Evolutionary conservation across 2,329 filamentous ascomycete genomes (phyloP), one percentile per base, ranked within the genome.

Genomic region (Aspergillaceae sp.): DNA sequence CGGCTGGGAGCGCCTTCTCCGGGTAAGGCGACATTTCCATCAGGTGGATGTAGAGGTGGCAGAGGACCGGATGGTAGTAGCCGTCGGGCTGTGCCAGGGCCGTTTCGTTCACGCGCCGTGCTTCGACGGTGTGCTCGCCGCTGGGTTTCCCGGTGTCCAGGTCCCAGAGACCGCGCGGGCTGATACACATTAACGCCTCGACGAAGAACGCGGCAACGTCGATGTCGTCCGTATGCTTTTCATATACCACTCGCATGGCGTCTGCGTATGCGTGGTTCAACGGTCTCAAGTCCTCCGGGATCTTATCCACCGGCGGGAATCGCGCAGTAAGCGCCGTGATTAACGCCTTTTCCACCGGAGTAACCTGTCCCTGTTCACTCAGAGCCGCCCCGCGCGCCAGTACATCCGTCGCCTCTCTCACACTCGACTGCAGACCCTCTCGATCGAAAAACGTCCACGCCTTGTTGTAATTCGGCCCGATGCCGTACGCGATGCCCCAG

Each of bases 391-490:
- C 78, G 47, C 70, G 42, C 58, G 42, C 57, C 46, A 44, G 70
- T 1, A 74, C 72, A 7, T 58, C 46, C 35, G 72, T 66, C 3
- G 74, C 74, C 29, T 67, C 65, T 29, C 64, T 57, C 7, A 83
- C 66, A 2, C 71, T 50, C 4, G 26, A 60, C 9, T 69, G 62
- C 2, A 81, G 69, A 52, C 88, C 85, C 0, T 69, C 63, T 1
- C 72, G 64, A 46, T 84, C 83, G 52, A 87, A 87, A 7, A 78
- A 72, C 10, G 77, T 75, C 85, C 85, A 88, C 0, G 84, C 80
- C 57, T 88, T 87, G 69, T 89, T 86, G 63, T 84, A 83, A 56
- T 90, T 88, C 2, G 85, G 84, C 0, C 85, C 86, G 0, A 83
- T 64, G 0, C 80, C 72, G 57, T 84, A 87, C 0, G 85, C 63